Evolutionary conservation across 2,329 filamentous ascomycete species (phyloP).

Genomic region (Colletotrichum orchidophilum): DNA sequence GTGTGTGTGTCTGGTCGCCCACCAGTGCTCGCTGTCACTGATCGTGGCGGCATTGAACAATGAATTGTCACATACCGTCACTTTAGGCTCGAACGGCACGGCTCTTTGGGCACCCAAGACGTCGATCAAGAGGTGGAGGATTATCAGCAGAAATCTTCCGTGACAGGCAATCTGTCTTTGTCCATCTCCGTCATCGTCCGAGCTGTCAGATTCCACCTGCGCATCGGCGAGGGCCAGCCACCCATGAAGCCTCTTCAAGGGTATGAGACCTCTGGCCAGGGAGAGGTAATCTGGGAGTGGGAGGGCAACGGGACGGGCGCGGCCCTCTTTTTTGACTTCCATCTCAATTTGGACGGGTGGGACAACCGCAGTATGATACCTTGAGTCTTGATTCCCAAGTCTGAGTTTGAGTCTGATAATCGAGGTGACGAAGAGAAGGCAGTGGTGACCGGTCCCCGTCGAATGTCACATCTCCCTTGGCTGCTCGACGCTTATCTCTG

Average conservation of each 20-base stretch:
- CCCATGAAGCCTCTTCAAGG: not conserved
- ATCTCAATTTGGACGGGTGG: slow-evolving; percentile 25
- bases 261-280: not conserved
- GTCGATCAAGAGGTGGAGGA: slow-evolving; percentile 11
- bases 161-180: slow-evolving; percentile 2
- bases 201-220: not conserved
- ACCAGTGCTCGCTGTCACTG: not conserved
- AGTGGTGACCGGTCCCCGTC: too few species aligned
- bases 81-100: slow-evolving; percentile 23
- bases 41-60: not conserved
- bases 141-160: slow-evolving; percentile 4
- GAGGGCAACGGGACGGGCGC: not conserved
- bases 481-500: not conserved
- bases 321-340: slow-evolving; percentile 28
- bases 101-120: not conserved
- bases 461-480: not conserved
- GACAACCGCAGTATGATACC: not conserved
- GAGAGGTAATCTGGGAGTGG: slow-evolving; percentile 4
- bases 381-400: too few species aligned
- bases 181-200: not conserved
- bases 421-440: not conserved
- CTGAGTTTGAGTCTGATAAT: not conserved
- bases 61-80: not conserved
- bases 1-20: not conserved
- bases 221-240: not conserved